Conservation (phyloP, 192 early-diverging fungal species). For the Entomortierella lignicola region DNA sequence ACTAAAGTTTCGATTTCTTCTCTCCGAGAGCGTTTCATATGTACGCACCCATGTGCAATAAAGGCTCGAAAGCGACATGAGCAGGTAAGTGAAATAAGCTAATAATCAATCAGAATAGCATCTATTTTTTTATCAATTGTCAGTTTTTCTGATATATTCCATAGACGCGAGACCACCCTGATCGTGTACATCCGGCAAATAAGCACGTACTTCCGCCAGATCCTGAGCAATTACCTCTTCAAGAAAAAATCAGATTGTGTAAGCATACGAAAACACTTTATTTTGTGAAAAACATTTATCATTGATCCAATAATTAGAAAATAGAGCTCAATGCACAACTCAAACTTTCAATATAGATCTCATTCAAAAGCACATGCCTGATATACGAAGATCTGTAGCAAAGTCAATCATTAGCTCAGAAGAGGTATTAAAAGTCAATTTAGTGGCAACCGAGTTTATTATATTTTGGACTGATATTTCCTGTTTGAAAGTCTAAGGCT, state of each 20-base stretch:
- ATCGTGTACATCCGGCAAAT: constrained; percentile 29
- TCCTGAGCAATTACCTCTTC: constrained; percentile 28
- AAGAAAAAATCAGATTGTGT: constrained; percentile 28
- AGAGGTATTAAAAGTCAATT: constrained; percentile 9
- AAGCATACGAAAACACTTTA: neutral
- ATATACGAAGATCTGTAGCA: constrained; percentile 24
- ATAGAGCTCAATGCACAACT: neutral
- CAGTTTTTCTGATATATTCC: neutral
- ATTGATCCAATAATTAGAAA: neutral
- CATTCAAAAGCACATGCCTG: constrained; percentile 18
- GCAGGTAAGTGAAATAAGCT: constrained; percentile 12
- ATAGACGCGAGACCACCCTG: constrained; percentile 29
- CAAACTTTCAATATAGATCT: constrained; percentile 18
- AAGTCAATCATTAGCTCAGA: constrained; percentile 3
- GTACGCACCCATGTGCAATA: constrained; percentile 17
- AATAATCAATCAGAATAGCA: too few relatives aligned
- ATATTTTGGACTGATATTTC: too few relatives aligned
- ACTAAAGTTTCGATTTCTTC: neutral
- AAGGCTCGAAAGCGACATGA: constrained; percentile 19
- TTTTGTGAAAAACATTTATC: neutral
- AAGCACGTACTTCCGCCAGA: constrained; percentile 29
- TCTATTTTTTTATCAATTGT: too few relatives aligned
- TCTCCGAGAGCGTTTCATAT: constrained; percentile 32
- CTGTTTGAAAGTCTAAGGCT: constrained; percentile 4
- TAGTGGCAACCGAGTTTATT: neutral